Conservation (phyloP, 1,139 yeast genomes). For the Lodderomyces jiufengensis region DNA sequence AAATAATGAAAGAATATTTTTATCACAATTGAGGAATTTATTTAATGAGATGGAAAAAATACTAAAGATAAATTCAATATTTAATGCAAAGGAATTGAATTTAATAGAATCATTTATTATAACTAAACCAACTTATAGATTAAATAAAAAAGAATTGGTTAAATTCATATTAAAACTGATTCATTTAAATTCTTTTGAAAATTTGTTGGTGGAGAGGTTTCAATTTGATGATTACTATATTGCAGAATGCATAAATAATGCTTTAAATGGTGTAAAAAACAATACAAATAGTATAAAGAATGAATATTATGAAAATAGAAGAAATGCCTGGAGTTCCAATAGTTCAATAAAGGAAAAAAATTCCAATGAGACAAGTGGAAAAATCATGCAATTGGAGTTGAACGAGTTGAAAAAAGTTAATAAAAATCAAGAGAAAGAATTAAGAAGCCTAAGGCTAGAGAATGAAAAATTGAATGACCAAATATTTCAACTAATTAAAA, state of each 20-base stretch:
- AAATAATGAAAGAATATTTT: constrained; percentile 22
- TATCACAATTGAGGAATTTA: constrained; percentile 25
- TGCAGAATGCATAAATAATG: constrained; percentile 2
- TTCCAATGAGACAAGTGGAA: constrained; percentile 7
- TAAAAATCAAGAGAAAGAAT: constrained; percentile 2
- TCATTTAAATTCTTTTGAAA: constrained; percentile 19
- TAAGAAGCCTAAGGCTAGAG: constrained; percentile 9
- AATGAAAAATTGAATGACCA: constrained; percentile 18
- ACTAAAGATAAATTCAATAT: constrained; percentile 20
- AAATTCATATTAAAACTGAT: constrained; percentile 30
- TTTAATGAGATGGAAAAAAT: constrained; percentile 26
- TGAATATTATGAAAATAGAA: too few relatives aligned
- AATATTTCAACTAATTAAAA: too few relatives aligned
- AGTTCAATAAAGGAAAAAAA: constrained; percentile 4
- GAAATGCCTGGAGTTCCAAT: background rate
- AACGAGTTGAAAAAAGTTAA: constrained; percentile 4
- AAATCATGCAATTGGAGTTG: constrained; percentile 4
- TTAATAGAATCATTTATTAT: constrained; percentile 25
- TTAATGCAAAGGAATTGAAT: constrained; percentile 24
- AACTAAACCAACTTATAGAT: constrained; percentile 25
- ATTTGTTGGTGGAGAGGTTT: constrained; percentile 24
- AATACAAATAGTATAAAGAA: too few relatives aligned
- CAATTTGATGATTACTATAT: constrained; percentile 17
- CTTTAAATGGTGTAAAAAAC: background rate
- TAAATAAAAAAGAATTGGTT: constrained; percentile 26